Evolutionary conservation across 2,329 filamentous ascomycete species (phyloP).

Genomic region (Sarocladiaceae sp.): DNA sequence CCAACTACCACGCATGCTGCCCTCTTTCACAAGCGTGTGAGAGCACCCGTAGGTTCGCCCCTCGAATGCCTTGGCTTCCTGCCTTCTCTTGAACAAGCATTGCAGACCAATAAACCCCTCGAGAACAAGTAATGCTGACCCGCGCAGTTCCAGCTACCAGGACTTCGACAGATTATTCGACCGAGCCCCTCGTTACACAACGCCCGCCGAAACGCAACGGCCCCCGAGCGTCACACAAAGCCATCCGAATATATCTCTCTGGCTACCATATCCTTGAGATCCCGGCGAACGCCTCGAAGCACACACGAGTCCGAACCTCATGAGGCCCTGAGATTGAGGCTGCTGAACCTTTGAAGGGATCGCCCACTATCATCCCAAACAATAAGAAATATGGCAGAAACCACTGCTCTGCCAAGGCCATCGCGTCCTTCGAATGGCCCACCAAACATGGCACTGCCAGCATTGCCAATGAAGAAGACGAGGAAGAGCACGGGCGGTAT

Average conservation of each 20-base stretch:
- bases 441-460: slow-evolving; percentile 65
- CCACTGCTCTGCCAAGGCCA: slow-evolving; percentile 49
- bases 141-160: no score
- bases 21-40: not conserved
- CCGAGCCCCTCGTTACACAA: not conserved
- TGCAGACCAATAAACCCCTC: no score
- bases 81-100: no score
- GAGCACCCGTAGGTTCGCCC: slow-evolving; percentile 1
- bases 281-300: no score
- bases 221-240: not conserved
- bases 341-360: no score
- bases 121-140: no score
- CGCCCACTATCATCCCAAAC: no score
- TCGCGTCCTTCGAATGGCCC: slow-evolving; percentile 64
- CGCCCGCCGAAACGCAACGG: not conserved
- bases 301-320: no score
- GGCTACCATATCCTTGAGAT: no score
- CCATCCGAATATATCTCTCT: not conserved
- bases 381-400: not conserved
- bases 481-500: slow-evolving; percentile 56
- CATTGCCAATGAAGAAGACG: slow-evolving; percentile 66
- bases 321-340: no score
- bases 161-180: no score
- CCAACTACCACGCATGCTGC: not conserved
- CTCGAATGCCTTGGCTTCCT: no score